phyloP scores from a whole-genome alignment of 345 rosid genomes.

The Eucalyptus regnans region DNA sequence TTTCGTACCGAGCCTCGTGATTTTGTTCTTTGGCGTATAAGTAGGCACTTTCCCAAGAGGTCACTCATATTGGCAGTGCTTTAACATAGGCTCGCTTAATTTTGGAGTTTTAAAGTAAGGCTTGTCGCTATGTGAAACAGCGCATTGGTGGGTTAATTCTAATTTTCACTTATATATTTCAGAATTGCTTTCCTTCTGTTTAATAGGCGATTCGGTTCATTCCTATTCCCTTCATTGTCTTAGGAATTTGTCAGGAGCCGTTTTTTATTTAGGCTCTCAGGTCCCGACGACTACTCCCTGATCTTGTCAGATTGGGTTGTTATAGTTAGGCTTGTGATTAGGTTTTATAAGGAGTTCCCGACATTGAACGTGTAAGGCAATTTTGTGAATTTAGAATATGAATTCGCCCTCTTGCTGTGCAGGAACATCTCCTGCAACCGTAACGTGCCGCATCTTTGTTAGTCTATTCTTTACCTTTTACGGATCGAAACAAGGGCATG shows the following conservation, averaged over 20 bases:
- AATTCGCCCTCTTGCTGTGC: background rate
- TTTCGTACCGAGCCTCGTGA: accelerated
- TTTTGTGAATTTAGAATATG: background rate
- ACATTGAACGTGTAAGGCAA: background rate
- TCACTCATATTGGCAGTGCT: too few relatives aligned
- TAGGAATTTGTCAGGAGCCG: background rate
- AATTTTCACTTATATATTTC: too few relatives aligned
- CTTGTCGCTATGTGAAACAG: accelerated
- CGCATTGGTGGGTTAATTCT: accelerated
- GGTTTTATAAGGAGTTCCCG: background rate
- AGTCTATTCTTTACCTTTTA: background rate
- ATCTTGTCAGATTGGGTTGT: accelerated
- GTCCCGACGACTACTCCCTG: accelerated
- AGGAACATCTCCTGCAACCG: background rate
- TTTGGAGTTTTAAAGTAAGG: too few relatives aligned
- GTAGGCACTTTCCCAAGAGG: accelerated
- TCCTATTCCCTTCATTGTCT: accelerated
- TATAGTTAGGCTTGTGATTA: accelerated
- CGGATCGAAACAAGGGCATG: background rate
- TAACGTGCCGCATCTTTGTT: background rate
- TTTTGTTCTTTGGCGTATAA: too few relatives aligned
- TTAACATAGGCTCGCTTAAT: too few relatives aligned
- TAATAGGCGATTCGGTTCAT: too few relatives aligned
- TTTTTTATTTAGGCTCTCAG: accelerated
- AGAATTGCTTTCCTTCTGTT: accelerated